Base-by-base conservation (phyloP, 352 stramenopile species). In the Globisporangium abappressorium region DNA sequence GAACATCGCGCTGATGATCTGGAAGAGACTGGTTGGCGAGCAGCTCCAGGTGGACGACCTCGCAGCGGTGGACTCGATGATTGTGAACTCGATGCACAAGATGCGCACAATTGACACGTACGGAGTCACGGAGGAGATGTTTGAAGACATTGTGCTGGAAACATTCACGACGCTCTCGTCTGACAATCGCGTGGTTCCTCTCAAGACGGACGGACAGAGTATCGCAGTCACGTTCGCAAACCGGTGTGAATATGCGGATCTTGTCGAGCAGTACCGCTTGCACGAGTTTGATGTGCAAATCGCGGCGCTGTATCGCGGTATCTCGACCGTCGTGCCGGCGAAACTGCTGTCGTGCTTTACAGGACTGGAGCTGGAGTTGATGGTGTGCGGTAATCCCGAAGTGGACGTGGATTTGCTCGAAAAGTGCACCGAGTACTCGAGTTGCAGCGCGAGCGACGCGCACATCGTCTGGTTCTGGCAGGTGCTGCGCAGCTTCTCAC, bases 401-500 rank as follows among this genome's bases (percentile, higher is more conserved):
- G 70, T 97, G 14, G 84, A 97, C 64, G 75, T 97, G 18, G 79
- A 86, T 22, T 68, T 97, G 68, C 78, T 97, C 0, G 71, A 90
- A 71, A 76, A 69, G 30, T 91, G 90, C 54, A 95, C 90, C 9
- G 91, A 97, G 70, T 97, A 97, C 71, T 95, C 83, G 1, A 85
- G 86, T 34, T 97, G 89, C 71, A 82, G 66, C 11, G 58, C 77
- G 15, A 81, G 74, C 4, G 85, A 97, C 61, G 64, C 76, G 30
- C 90, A 97, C 72, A 87, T 97, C 54, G 67, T 92, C 28, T 92
- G 87, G 77, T 97, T 97, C 71, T 97, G 91, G 91, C 56, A 84
- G 26, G 85, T 90, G 33, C 70, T 97, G 57, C 68, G 78, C 24
- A 72, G 74, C 11, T 96, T 97, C 43, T 86, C 76, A 7, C 82